These are phyloP conservation scores for Tribonema minus DNA, from an alignment of 108 stramenopile species.

Conservation along the genomic window DNA sequence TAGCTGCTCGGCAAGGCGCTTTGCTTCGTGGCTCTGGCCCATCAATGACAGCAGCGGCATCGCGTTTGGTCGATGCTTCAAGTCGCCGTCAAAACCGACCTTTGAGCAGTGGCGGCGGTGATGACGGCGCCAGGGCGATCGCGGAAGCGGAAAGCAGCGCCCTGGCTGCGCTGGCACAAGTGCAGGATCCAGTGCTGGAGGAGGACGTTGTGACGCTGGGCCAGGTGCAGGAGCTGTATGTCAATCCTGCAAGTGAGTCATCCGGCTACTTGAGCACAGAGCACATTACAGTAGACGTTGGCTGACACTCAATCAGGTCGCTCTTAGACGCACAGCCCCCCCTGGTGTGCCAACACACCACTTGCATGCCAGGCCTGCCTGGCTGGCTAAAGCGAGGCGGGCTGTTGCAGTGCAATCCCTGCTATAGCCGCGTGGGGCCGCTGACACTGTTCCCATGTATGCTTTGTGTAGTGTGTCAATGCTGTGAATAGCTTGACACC, in stretches of 20 bases:
- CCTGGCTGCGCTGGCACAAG: slow-evolving; percentile 2
- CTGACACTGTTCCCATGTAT: no score
- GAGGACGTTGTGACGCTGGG: slow-evolving; percentile 24
- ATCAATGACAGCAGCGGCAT: no score
- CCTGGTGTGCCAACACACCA: neutral
- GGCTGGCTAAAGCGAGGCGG: neutral
- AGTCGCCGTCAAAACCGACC: no score
- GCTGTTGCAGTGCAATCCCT: neutral
- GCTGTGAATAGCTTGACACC: no score
- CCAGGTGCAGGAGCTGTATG: slow-evolving; percentile 9
- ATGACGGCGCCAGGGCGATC: no score
- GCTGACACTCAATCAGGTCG: neutral
- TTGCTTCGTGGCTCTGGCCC: no score
- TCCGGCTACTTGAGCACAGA: neutral
- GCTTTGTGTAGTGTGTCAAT: no score
- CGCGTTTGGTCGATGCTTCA: no score
- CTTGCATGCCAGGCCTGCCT: neutral
- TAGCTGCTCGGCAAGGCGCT: no score
- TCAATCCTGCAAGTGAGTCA: neutral
- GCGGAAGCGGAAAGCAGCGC: no score
- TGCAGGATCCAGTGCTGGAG: neutral
- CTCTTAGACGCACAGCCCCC: neutral
- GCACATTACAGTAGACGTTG: neutral
- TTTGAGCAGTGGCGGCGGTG: no score
- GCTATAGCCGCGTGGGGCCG: no score